phyloP scores from a whole-genome alignment of 2,329 filamentous ascomycete species.

The Drechmeria coniospora region DNA sequence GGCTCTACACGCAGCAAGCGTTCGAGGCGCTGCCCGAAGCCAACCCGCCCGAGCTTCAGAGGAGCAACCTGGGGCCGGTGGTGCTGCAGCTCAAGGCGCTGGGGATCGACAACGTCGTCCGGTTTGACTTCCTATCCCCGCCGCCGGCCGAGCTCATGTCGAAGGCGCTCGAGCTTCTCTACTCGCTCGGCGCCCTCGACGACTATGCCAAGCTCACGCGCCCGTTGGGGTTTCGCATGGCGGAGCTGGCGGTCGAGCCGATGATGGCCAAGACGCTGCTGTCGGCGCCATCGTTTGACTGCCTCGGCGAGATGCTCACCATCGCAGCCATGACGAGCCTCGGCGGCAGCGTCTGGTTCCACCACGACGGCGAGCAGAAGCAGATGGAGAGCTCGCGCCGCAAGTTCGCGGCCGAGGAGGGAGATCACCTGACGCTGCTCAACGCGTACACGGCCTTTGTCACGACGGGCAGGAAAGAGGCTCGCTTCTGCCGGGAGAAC shows the following conservation, averaged over 20 bases:
- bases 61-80: conserved; percentile 76
- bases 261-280: conserved; percentile 91
- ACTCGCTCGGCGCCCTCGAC: conserved; percentile 73
- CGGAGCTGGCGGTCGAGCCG: conserved; percentile 80
- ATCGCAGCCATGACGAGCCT: conserved; percentile 91
- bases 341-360: conserved; percentile 69
- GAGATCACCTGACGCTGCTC: conserved; percentile 80
- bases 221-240: conserved; percentile 81
- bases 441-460: conserved; percentile 90
- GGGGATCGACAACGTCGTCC: conserved; percentile 84
- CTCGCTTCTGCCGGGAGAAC: conserved; percentile 77
- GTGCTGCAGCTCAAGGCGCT: conserved; percentile 87
- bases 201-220: conserved; percentile 80
- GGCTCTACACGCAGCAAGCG: conserved; percentile 69
- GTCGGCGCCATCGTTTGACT: conserved; percentile 57
- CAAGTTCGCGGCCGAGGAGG: conserved; percentile 82
- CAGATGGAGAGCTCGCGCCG: conserved; percentile 57
- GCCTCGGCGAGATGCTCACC: conserved; percentile 71
- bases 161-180: conserved; percentile 76
- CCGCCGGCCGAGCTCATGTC: conserved; percentile 75
- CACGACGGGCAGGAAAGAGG: conserved; percentile 65
- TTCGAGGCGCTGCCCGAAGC: conserved; percentile 51
- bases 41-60: conserved; percentile 80
- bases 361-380: conserved; percentile 63
- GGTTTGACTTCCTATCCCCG: conserved; percentile 77